Evolutionary conservation across 179 eudicot genomes (phyloP).

Genomic region (Beta macrorhiza): DNA sequence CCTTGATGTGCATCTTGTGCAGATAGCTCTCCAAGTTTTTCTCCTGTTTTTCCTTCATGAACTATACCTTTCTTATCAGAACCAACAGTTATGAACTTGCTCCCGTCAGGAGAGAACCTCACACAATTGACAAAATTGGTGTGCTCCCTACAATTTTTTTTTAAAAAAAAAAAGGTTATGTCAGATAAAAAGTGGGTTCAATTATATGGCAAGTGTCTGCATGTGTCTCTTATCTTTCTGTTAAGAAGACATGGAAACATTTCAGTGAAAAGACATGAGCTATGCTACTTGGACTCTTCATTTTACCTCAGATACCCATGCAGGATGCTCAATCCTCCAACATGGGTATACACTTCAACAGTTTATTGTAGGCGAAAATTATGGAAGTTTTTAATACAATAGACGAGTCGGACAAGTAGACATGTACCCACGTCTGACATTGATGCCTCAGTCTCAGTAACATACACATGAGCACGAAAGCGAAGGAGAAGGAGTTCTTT

Average conservation of each 20-base stretch:
- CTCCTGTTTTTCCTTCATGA: slow-evolving; percentile 87
- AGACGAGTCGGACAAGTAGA: too few species aligned
- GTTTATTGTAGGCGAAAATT: too few species aligned
- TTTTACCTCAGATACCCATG: too few species aligned
- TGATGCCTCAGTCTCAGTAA: too few species aligned
- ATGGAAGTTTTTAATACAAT: too few species aligned
- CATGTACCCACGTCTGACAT: too few species aligned
- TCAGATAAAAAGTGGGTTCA: slow-evolving; percentile 6
- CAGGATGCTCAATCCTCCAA: too few species aligned
- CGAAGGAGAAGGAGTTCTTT: not conserved
- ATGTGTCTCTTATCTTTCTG: not conserved
- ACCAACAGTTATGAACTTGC: slow-evolving; percentile 84
- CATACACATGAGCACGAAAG: not conserved
- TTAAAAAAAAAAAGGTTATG: not conserved
- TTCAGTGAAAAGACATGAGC: not conserved
- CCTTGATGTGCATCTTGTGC: slow-evolving; percentile 88
- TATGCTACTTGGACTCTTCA: too few species aligned
- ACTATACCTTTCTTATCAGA: slow-evolving; percentile 87
- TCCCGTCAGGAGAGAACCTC: slow-evolving; percentile 95
- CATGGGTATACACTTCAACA: too few species aligned
- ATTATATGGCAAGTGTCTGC: not conserved
- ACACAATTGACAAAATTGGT: slow-evolving; percentile 90
- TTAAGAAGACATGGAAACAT: not conserved
- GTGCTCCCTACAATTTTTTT: slow-evolving; percentile 63
- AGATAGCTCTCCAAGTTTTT: slow-evolving; percentile 77